Conservation (phyloP, 179 eudicot species). For the Beta macrorhiza region DNA sequence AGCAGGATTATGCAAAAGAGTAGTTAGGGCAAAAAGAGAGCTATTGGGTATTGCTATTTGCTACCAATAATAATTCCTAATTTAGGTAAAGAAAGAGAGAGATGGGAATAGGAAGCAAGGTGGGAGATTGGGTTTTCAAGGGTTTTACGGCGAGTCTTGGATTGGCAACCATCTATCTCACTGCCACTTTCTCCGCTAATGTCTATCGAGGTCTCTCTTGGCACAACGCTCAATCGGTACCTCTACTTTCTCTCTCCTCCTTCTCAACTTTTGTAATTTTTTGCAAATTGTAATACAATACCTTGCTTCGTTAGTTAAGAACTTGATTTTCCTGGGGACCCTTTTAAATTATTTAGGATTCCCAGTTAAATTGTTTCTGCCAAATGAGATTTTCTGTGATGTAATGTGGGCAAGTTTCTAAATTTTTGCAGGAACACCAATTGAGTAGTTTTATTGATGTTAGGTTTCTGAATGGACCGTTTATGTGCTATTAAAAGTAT, state of each 20-base stretch:
- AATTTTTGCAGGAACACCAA: too few species aligned
- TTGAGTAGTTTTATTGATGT: not conserved
- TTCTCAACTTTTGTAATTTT: slow-evolving; percentile 3
- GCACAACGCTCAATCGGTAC: slow-evolving; percentile 73
- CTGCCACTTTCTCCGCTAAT: slow-evolving; percentile 77
- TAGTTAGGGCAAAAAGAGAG: too few species aligned
- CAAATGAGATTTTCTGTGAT: not conserved
- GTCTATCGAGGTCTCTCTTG: slow-evolving; percentile 86
- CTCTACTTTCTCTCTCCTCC: not conserved
- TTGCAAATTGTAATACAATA: not conserved
- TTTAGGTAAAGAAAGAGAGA: not conserved
- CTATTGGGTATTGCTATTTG: too few species aligned
- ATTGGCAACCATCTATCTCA: slow-evolving; percentile 68
- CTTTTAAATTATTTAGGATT: not conserved
- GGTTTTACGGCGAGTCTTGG: slow-evolving; percentile 81
- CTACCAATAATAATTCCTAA: too few species aligned
- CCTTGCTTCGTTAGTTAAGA: not conserved
- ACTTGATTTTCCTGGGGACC: not conserved
- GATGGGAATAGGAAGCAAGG: slow-evolving; percentile 57
- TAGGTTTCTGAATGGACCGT: not conserved
- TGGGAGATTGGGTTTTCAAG: slow-evolving; percentile 73
- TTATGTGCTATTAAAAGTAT: too few species aligned
- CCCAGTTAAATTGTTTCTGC: not conserved
- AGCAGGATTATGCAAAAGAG: too few species aligned
- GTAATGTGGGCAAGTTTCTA: not conserved